Base-by-base conservation (phyloP, 306 rosid genomes). In the Styphnolobium japonicum region DNA sequence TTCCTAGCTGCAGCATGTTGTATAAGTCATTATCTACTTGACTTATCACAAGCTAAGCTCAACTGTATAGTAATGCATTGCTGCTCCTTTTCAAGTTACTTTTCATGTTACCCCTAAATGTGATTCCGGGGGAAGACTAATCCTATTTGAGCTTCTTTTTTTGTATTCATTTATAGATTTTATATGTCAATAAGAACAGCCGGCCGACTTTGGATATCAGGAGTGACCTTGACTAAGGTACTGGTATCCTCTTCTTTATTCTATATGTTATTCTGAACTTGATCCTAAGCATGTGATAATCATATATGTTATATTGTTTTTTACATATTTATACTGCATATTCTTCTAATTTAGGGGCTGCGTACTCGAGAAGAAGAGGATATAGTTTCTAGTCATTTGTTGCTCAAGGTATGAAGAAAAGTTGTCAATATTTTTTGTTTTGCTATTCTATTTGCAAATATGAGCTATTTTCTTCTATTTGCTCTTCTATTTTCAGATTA, bases 351-450 rank as follows among this genome's bases (percentile, higher is more conserved):
- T 21, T 61, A 94, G 98, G 97, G 95, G 61, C 80, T 87, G 73
- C 97, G 92, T 15, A 92, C 87, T 18, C 89, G 97, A 81, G 97
- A 94, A 85, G 89, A 91, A 85, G 97, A 94, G 80, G 98, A 92
- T 45, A 75, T 60, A 81, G 84, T 92, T 53, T 89, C 98, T 46
- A 90, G 97, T 80, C 84, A 82, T 81, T 69, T 91, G 76, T 75
- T 94, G 73, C 91, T 94, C 74, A 86, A 94, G 97, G 98, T 92
- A 39, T 71, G 21, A n/a, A 66, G 71, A 62, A 66, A 73, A 29
- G 42, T 72, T 43, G 68, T 83, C 51, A 75, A 71, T 53, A 56
- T 57, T 71, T n/a, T 36, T 74, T 25, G 58, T 49, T 65, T 56
- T 77, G 65, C 48, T 34, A 75, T 81, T 71, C 21, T 69, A 66